Evolutionary conservation across 1,284 basidiomycete species (phyloP), one percentile per base, ranked within the genome.

Genomic region (Heliocybe sulcata): DNA sequence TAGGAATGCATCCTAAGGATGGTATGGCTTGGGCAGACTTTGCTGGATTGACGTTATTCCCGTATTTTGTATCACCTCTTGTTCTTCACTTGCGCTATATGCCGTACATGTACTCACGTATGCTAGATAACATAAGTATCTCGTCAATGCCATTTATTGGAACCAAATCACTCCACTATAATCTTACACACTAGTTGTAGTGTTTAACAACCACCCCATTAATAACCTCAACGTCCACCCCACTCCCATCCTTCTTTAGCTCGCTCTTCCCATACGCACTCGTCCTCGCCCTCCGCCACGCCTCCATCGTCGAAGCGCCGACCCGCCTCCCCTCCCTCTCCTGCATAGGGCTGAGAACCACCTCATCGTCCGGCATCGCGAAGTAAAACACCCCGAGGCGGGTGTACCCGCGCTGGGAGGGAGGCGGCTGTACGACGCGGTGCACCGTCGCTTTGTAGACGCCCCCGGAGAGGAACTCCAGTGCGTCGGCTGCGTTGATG

Each of bases 401-500:
- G 47, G 74, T 66, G 55, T 69, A 67, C 26, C 70, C 67, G 6
- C 65, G 70, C 59, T 82, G 80, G 59, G 82, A 79, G 2, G 64
- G 59, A 1, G 77, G 77, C 1, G 76, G 78, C 56, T 74, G 70
- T 11, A 73, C 59, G 42, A 79, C 76, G 57, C 73, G 67, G 56
- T 65, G 65, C 25, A 66, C 64, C 2, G 64, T 70, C 16, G 64
- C 65, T 57, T 71, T 72, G 65, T 76, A 69, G 60, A 68, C 72
- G 1, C 76, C 77, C 1, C 80, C 81, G 0, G 78, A 79, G 12
- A 84, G 69, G 66, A 83, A 82, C 38, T 77, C 74, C 35, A 83
- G 62, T 0, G 75, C 71, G 59, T 86, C 85, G 16, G 83, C 84
- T 0, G 77, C 74, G 59, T 87, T 83, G 55, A 82, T 68, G 29